Evolutionary conservation across 2,329 filamentous ascomycete genomes (phyloP), one percentile per base, ranked within the genome.

Genomic region (Tolypocladium amazonense): DNA sequence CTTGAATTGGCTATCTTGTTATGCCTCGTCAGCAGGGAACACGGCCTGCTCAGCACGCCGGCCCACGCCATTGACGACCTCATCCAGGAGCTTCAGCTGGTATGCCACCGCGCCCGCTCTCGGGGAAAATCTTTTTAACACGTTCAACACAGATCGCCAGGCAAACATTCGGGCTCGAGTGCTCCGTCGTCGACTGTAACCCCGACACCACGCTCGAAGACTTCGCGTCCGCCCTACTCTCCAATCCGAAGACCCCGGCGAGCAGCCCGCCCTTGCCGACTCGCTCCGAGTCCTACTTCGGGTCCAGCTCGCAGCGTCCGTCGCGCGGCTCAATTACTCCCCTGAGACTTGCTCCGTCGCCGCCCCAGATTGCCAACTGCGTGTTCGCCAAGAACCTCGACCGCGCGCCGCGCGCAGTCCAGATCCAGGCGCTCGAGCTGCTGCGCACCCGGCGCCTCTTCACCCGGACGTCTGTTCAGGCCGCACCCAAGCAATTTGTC

Each of bases 1-100:
- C 81, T 97, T 47, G 92, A 97, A 75, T 84, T 97, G 61, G 94
- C 93, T 30, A 77, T 89, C 18, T 81, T 97, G 47, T 83, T 97
- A 57, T 92, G 88, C 70, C 82, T 97, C 57, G 81, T 92, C 63
- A 86, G 87, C 61, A 83, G 87, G 65, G 89, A 96, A 72, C 92
- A 97, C 73, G 96, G 91, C 75, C 86, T 97, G 66, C 85, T 97
- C 69, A 88, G 91, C 73, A 89, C 90, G 20, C 82, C 86, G 2
- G 71, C 76, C 5, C 76, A 82, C 41, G 76, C 78, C 58, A 75
- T 93, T 60, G 80, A 88, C 71, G 81, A 86, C 64, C 78, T 96
- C n/a, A 80, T 87, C 52, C 80, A 84, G 58, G 91, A 96, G 72
- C 77, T 96, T 27, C 81, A 84, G 63, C 76, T 94, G 69, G 88